phyloP scores from a whole-genome alignment of 2,329 filamentous ascomycete species.

The Triangularia setosa region DNA sequence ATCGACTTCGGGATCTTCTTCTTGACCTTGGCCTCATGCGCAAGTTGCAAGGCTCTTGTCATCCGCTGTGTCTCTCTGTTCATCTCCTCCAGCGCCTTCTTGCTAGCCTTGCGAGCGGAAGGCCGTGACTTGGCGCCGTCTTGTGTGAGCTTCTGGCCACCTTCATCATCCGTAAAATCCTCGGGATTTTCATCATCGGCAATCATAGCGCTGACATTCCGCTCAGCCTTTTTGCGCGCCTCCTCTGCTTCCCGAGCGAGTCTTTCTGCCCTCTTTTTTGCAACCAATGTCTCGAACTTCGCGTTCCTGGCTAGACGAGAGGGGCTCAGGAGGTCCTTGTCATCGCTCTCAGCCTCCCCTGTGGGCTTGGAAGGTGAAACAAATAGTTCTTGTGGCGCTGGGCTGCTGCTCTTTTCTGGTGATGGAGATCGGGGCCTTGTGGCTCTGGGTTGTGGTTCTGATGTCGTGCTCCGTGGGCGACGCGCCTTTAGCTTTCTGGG shows the following conservation, averaged over 20 bases:
- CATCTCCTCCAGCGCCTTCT: constrained; percentile 93
- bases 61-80: constrained; percentile 90
- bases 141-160: constrained; percentile 64
- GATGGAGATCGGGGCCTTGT: constrained; percentile 24
- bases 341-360: constrained; percentile 29
- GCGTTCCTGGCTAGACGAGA: constrained; percentile 43
- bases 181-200: constrained; percentile 42
- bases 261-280: constrained; percentile 68
- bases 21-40: constrained; percentile 83
- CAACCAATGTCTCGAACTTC: constrained; percentile 68
- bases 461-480: constrained; percentile 32
- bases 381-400: constrained; percentile 22
- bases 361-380: constrained; percentile 28
- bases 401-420: constrained; percentile 27
- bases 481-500: constrained; percentile 38
- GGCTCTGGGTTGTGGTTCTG: constrained; percentile 27
- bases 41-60: constrained; percentile 82
- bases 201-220: constrained; percentile 37
- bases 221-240: constrained; percentile 45
- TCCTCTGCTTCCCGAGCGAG: constrained; percentile 65
- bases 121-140: constrained; percentile 46
- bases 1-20: constrained; percentile 85
- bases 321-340: constrained; percentile 39
- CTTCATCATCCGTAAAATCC: constrained; percentile 59
- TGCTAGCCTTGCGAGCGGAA: constrained; percentile 77